A percentile compares a stretch with the other conserved stretches of the same genome.
phyloP scores from a whole-genome alignment of 306 rosid species.

The Begonia loranthoides region DNA sequence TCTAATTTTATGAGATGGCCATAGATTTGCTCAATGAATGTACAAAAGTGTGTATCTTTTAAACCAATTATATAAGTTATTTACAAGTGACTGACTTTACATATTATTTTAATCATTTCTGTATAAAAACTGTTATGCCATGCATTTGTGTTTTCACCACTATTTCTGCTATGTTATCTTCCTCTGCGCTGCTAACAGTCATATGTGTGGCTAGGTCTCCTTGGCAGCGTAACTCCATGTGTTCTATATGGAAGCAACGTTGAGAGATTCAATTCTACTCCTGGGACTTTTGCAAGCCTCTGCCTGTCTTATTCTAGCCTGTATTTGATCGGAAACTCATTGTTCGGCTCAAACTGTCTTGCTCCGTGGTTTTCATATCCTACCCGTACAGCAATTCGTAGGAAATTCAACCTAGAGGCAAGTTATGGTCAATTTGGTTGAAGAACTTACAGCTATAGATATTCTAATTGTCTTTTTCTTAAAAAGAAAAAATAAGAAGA shows the following conservation, averaged over 20 bases:
- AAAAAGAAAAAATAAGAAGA: background rate
- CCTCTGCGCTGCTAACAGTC: slow-evolving; percentile 2
- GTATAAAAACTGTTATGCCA: too few species aligned
- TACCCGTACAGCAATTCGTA: slow-evolving; percentile 74
- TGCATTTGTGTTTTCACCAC: too few species aligned
- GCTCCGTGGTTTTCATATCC: slow-evolving; percentile 76
- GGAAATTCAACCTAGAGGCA: slow-evolving; percentile 90
- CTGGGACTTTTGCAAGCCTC: slow-evolving; percentile 64
- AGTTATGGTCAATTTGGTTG: slow-evolving; percentile 6
- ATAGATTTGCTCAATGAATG: too few species aligned
- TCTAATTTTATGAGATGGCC: too few species aligned
- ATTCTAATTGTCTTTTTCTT: too few species aligned
- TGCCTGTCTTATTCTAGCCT: slow-evolving; percentile 70
- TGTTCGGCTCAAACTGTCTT: slow-evolving; percentile 67
- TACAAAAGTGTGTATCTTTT: too few species aligned
- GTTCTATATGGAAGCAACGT: slow-evolving; percentile 84
- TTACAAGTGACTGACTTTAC: too few species aligned
- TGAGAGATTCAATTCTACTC: slow-evolving; percentile 60
- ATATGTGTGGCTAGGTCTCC: slow-evolving; percentile 45
- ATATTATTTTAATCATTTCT: too few species aligned
- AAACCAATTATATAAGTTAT: too few species aligned
- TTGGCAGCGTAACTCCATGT: slow-evolving; percentile 96
- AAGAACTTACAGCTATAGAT: too few species aligned
- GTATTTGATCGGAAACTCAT: slow-evolving; percentile 49
- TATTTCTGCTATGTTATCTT: too few species aligned